Evolutionary conservation across 768 basidiomycete genomes (phyloP).

Genomic region (Amanita inopinata): DNA sequence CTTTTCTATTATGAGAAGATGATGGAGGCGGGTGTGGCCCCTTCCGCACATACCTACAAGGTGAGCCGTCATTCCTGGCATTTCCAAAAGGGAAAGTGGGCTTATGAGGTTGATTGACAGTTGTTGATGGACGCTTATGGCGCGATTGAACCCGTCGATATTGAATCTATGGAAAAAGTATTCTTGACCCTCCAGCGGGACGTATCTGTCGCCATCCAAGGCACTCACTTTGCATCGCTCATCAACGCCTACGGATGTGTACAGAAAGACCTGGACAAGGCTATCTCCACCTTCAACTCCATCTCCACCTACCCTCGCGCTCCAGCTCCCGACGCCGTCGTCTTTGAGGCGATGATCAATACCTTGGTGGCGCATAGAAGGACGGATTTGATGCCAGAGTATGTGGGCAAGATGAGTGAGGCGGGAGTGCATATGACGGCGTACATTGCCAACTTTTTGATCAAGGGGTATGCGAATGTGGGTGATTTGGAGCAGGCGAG

Average conservation of each 20-base stretch:
- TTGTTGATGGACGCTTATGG: constrained; percentile 88
- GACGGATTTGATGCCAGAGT: constrained; percentile 65
- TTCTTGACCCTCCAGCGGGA: constrained; percentile 52
- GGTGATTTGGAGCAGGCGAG: constrained; percentile 68
- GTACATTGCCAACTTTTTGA: constrained; percentile 85
- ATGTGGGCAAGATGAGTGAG: constrained; percentile 48
- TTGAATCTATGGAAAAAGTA: constrained; percentile 57
- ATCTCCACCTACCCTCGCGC: constrained; percentile 42
- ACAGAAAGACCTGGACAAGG: constrained; percentile 65
- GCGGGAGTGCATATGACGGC: constrained; percentile 82
- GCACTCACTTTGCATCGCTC: constrained; percentile 62
- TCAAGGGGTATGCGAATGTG: constrained; percentile 59
- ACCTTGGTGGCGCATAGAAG: constrained; percentile 72
- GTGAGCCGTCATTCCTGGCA: constrained; percentile 24
- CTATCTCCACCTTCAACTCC: constrained; percentile 68
- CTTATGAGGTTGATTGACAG: constrained; percentile 26
- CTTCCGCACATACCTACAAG: constrained; percentile 93
- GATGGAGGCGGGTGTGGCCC: constrained; percentile 45
- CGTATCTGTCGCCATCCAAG: constrained; percentile 29
- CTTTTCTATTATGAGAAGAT: constrained; percentile 70
- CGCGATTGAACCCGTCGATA: constrained; percentile 72
- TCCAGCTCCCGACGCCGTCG: constrained; percentile 65
- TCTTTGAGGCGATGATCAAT: constrained; percentile 87
- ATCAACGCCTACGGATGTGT: constrained; percentile 87
- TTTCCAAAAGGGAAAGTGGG: not conserved